These are phyloP conservation scores for Ogataea polymorpha DNA, from an alignment of 805 yeast genomes.

Conservation along the genomic window DNA sequence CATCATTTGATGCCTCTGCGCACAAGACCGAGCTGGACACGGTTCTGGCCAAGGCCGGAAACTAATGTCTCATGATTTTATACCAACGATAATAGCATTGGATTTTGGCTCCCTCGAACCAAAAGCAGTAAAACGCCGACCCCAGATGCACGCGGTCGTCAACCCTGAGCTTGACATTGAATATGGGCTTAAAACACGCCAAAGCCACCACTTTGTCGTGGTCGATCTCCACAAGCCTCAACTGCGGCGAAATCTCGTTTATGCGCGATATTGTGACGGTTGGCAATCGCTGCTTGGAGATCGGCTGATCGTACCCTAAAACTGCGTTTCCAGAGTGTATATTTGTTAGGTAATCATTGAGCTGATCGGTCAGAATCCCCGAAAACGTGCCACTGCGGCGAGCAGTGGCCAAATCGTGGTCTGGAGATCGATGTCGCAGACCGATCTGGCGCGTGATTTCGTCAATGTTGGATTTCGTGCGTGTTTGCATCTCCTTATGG, in stretches of 20 bases:
- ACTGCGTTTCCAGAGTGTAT: constrained; percentile 17
- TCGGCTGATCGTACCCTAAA: constrained; percentile 16
- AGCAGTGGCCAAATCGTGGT: not conserved
- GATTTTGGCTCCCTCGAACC: not conserved
- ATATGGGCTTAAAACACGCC: constrained; percentile 14
- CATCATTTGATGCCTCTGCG: constrained; percentile 3
- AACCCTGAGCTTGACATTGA: constrained; percentile 4
- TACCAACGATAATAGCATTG: constrained; percentile 23
- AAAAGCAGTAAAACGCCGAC: constrained; percentile 13
- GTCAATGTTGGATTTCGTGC: constrained; percentile 4
- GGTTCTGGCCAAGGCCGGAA: constrained; percentile 7
- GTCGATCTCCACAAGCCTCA: constrained; percentile 9
- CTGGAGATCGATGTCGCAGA: not conserved
- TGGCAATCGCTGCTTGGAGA: constrained; percentile 6
- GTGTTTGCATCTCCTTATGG: constrained; percentile 1
- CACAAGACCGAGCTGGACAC: constrained; percentile 4
- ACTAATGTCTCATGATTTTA: constrained; percentile 11
- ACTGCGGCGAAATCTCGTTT: constrained; percentile 1
- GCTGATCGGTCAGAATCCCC: constrained; percentile 15
- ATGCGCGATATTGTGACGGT: not conserved
- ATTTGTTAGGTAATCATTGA: constrained; percentile 13
- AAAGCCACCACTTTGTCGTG: constrained; percentile 7
- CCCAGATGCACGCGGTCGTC: constrained; percentile 18
- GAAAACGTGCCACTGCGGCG: constrained; percentile 6
- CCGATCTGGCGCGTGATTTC: constrained; percentile 6